Conservation (phyloP, 2,329 filamentous ascomycete species). For the Monilinia aucupariae region DNA sequence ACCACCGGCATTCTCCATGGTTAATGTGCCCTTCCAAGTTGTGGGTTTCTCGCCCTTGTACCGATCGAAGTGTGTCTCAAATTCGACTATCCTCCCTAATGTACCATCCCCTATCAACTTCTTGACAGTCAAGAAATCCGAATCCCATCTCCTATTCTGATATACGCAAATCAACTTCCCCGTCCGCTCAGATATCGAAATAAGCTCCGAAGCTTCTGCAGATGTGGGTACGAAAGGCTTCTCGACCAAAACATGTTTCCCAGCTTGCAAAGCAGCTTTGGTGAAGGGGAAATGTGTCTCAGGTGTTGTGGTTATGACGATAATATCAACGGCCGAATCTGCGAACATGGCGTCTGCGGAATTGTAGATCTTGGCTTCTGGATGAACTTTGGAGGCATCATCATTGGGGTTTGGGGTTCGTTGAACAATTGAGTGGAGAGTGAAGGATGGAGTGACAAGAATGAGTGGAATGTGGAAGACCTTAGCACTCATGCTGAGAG, state of each 20-base stretch:
- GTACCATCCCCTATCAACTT: constrained; percentile 54
- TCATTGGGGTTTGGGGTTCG: constrained; percentile 58
- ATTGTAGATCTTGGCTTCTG: constrained; percentile 58
- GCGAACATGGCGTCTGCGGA: constrained; percentile 57
- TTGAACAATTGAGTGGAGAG: constrained; percentile 71
- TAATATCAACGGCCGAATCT: constrained; percentile 61
- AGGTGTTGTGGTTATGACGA: constrained; percentile 67
- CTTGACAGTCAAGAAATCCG: constrained; percentile 67
- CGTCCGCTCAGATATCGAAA: constrained; percentile 36
- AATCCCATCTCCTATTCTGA: constrained; percentile 61
- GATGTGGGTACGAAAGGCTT: constrained; percentile 75
- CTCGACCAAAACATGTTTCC: constrained; percentile 76
- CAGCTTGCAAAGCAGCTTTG: constrained; percentile 58
- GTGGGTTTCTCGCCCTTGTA: constrained; percentile 55
- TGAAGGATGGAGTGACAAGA: constrained; percentile 55
- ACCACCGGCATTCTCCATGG: constrained; percentile 57
- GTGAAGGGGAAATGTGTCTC: constrained; percentile 63
- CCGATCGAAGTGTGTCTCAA: constrained; percentile 75
- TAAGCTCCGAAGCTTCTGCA: constrained; percentile 60
- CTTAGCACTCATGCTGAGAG: constrained; percentile 56
- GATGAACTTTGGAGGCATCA: constrained; percentile 65
- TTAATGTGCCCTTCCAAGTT: constrained; percentile 61
- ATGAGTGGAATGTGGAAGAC: constrained; percentile 82
- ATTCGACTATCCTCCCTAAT: constrained; percentile 69
- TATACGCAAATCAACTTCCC: constrained; percentile 43